Percentiles rank a stretch among this genome's conserved stretches.
These are phyloP conservation scores for Viola odorata DNA, from an alignment of 345 rosid genomes.

Conservation along the genomic window DNA sequence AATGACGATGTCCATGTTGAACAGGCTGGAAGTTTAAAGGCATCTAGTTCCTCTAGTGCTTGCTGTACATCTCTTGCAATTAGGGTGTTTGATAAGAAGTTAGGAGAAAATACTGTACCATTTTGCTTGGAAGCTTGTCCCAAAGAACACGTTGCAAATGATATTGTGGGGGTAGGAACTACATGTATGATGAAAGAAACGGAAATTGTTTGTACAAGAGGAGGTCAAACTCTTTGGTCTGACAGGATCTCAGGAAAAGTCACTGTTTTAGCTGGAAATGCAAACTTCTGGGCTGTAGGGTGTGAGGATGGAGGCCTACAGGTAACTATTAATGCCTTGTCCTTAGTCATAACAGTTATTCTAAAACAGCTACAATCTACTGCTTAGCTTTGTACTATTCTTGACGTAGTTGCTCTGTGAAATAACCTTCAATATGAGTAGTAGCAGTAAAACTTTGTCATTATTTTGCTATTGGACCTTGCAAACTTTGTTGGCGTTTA, in stretches of 20 bases:
- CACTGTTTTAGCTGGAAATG: conserved; percentile 94
- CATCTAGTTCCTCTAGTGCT: conserved; percentile 38
- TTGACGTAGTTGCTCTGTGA: too few species aligned
- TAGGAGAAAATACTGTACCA: conserved; percentile 57
- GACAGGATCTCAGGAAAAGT: conserved; percentile 84
- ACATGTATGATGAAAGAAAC: conserved; percentile 73
- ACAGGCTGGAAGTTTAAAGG: conserved; percentile 50
- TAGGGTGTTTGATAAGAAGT: conserved; percentile 80
- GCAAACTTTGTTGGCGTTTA: too few species aligned
- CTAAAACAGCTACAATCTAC: background rate
- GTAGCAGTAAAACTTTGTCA: too few species aligned
- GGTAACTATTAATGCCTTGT: conserved; percentile 31
- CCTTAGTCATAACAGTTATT: background rate
- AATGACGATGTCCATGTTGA: conserved; percentile 58
- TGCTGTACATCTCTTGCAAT: conserved; percentile 38
- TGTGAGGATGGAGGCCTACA: conserved; percentile 96
- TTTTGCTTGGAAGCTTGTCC: conserved; percentile 89
- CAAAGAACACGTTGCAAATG: conserved; percentile 71
- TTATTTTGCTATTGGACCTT: too few species aligned
- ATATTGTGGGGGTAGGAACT: conserved; percentile 61
- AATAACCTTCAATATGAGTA: too few species aligned
- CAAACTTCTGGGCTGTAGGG: conserved; percentile 97
- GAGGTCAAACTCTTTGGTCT: conserved; percentile 77
- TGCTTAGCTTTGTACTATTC: background rate
- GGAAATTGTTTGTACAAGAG: conserved; percentile 67